Percentiles rank a stretch among this genome's conserved stretches.
These are phyloP conservation scores for Zygoascus sp. DNA, from an alignment of 1,139 yeast genomes.

Conservation along the genomic window DNA sequence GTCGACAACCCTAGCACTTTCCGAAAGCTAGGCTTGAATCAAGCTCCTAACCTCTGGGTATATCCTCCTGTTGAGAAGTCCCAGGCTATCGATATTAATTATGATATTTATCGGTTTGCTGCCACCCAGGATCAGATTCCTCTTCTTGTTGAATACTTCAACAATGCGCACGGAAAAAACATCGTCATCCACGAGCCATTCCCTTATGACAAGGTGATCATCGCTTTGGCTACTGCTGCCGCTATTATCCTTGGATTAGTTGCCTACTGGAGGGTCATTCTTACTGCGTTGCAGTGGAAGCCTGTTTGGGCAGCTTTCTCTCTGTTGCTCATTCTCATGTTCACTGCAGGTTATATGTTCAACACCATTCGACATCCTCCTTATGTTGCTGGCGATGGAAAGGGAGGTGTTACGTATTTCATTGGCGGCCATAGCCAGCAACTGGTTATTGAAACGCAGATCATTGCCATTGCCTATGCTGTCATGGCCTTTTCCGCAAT, in stretches of 20 bases:
- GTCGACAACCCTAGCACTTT: slow-evolving; percentile 50
- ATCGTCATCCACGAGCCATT: slow-evolving; percentile 54
- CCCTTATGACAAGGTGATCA: slow-evolving; percentile 48
- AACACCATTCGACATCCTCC: slow-evolving; percentile 78
- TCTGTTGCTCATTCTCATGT: slow-evolving; percentile 58
- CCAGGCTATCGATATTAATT: slow-evolving; percentile 35
- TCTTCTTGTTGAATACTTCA: slow-evolving; percentile 37
- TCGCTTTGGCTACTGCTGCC: slow-evolving; percentile 38
- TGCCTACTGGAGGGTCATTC: slow-evolving; percentile 24
- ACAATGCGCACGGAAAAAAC: slow-evolving; percentile 40
- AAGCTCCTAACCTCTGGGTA: slow-evolving; percentile 74
- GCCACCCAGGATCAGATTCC: slow-evolving; percentile 51
- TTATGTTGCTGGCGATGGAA: slow-evolving; percentile 52
- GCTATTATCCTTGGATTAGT: slow-evolving; percentile 29
- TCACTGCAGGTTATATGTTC: slow-evolving; percentile 91
- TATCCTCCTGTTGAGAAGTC: slow-evolving; percentile 53
- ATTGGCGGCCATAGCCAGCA: slow-evolving; percentile 68
- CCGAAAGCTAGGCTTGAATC: slow-evolving; percentile 52
- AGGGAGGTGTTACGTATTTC: slow-evolving; percentile 61
- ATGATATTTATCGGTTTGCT: slow-evolving; percentile 45
- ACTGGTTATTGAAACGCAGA: slow-evolving; percentile 55
- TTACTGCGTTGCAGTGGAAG: slow-evolving; percentile 37
- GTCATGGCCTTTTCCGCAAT: slow-evolving; percentile 38
- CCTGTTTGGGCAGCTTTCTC: slow-evolving; percentile 66
- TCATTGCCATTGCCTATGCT: slow-evolving; percentile 40